phyloP scores from a whole-genome alignment of 2,329 filamentous ascomycete species.

The Aspergillus nomiae region DNA sequence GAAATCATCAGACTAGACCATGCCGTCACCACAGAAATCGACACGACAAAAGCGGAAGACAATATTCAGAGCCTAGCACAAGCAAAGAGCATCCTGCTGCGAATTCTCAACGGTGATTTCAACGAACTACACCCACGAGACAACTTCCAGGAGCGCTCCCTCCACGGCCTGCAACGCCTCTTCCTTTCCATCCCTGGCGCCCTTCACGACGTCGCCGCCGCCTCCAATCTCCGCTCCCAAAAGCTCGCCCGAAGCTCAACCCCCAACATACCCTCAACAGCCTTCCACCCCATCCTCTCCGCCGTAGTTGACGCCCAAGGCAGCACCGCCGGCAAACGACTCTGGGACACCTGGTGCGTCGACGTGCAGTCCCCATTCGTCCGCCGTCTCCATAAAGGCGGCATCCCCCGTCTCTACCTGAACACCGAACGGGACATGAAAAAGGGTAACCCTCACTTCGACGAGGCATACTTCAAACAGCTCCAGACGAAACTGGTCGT shows the following conservation, averaged over 20 bases:
- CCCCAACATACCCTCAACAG: constrained; percentile 34
- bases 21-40: constrained; percentile 13
- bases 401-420: constrained; percentile 29
- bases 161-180: constrained; percentile 33
- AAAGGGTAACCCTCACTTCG: constrained; percentile 29
- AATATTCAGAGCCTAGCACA: constrained; percentile 21
- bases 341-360: constrained; percentile 54
- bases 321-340: constrained; percentile 47
- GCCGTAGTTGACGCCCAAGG: constrained; percentile 56
- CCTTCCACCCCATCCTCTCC: constrained; percentile 57
- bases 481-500: constrained; percentile 30
- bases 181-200: constrained; percentile 36
- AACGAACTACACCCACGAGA: constrained; percentile 24
- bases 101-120: constrained; percentile 39
- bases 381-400: constrained; percentile 28
- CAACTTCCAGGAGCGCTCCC: constrained; percentile 31
- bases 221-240: constrained; percentile 17
- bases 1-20: constrained; percentile 44
- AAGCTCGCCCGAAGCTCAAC: constrained; percentile 20
- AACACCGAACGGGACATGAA: constrained; percentile 23
- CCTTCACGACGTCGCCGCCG: constrained; percentile 29
- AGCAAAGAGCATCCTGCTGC: constrained; percentile 36
- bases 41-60: constrained; percentile 11
- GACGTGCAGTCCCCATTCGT: constrained; percentile 24
- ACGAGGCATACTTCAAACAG: constrained; percentile 26